Conservation (phyloP, 208 protist species). For the Wallacemonas sp. region DNA sequence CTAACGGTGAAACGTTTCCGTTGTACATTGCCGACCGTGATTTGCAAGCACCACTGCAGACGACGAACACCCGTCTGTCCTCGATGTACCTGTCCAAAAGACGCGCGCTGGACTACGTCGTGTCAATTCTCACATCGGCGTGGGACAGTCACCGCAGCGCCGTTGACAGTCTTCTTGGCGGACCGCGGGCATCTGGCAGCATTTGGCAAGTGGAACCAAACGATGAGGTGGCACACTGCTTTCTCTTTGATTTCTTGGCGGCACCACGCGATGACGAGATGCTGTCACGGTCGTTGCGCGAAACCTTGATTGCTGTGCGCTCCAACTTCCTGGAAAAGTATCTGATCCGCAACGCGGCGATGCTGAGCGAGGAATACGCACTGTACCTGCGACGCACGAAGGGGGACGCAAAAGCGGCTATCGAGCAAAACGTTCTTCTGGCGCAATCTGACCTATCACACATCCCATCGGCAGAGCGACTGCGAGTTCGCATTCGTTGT, state of each 20-base stretch:
- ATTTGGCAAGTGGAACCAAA: constrained; percentile 85
- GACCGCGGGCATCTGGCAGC: constrained; percentile 66
- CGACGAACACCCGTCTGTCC: constrained; percentile 7
- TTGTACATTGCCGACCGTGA: constrained; percentile 51
- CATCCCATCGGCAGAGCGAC: constrained; percentile 67
- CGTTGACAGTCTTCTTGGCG: constrained; percentile 80
- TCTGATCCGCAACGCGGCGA: constrained; percentile 54
- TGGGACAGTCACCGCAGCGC: constrained; percentile 79
- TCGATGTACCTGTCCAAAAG: constrained; percentile 3
- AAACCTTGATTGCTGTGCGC: constrained; percentile 56
- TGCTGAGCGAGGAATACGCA: constrained; percentile 74
- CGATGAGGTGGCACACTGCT: constrained; percentile 86
- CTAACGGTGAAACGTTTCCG: constrained; percentile 50
- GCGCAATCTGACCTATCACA: constrained; percentile 59
- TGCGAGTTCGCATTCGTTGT: constrained; percentile 68
- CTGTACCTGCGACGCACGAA: constrained; percentile 70
- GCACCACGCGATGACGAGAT: constrained; percentile 59
- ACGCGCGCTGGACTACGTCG: constrained; percentile 9
- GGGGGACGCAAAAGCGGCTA: constrained; percentile 62
- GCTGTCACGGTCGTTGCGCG: constrained; percentile 54
- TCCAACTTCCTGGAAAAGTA: constrained; percentile 79
- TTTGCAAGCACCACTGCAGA: neutral
- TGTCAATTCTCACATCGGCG: constrained; percentile 56
- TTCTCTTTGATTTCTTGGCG: constrained; percentile 85
- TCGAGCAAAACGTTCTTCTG: constrained; percentile 72